Conservation (phyloP, 1,139 yeast species). For the Candida sp. region DNA sequence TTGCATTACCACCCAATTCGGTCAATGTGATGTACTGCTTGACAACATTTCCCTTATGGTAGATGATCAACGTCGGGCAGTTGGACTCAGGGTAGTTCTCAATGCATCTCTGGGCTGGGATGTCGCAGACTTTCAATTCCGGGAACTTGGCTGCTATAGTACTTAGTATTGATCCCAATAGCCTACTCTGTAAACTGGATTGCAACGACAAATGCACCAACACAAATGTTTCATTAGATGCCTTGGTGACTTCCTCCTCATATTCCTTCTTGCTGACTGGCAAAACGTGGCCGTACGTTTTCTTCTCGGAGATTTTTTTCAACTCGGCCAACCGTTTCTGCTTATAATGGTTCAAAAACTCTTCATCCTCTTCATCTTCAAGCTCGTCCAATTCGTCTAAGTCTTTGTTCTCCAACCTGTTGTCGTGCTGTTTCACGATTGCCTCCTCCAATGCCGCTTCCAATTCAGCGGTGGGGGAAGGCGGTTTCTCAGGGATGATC, state of each 20-base stretch:
- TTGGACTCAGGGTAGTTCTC: conserved; percentile 90
- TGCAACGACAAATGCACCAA: conserved; percentile 78
- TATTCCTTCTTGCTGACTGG: conserved; percentile 90
- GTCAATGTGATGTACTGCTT: conserved; percentile 82
- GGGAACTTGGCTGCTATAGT: conserved; percentile 60
- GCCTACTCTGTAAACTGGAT: conserved; percentile 73
- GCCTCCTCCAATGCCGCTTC: conserved; percentile 92
- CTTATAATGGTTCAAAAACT: conserved; percentile 73
- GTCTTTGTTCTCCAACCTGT: conserved; percentile 74
- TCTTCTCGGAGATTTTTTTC: conserved; percentile 57
- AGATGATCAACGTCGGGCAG: conserved; percentile 89
- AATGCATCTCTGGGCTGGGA: conserved; percentile 86
- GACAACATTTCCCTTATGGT: conserved; percentile 73
- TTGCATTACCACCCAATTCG: conserved; percentile 83
- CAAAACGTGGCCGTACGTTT: conserved; percentile 77
- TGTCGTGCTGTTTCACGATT: conserved; percentile 71
- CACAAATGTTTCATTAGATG: conserved; percentile 64
- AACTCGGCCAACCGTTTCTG: conserved; percentile 78
- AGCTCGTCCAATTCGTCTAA: conserved; percentile 81
- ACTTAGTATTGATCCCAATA: conserved; percentile 59
- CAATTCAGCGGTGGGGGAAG: conserved; percentile 84
- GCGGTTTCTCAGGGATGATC: conserved; percentile 89
- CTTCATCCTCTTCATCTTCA: conserved; percentile 83
- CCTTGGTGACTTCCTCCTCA: conserved; percentile 82
- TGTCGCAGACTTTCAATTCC: conserved; percentile 92